Base-by-base conservation (phyloP, 2,329 filamentous ascomycete genomes). In the Nannizziopsis barbatae region DNA sequence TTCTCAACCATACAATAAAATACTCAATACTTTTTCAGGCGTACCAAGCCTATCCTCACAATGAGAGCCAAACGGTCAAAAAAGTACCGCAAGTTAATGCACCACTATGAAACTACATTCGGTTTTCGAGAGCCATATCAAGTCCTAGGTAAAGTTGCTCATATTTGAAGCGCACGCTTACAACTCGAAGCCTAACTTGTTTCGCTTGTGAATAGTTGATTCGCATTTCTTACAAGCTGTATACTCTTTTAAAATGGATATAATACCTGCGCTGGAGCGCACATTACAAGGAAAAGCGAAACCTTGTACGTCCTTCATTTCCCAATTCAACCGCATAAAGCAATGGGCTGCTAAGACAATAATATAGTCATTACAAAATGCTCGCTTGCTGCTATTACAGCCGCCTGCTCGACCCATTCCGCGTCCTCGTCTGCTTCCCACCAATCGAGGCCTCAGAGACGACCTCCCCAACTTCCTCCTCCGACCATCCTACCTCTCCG, bases 121-220 rank as follows among this genome's bases (percentile, higher is more conserved):
- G 83, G 84, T 52, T 95, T 95, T 66, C 86, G 89, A 57, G 85
- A 92, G 69, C 88, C 92, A 9, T 96, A 95, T 70, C 92, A 96
- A 70, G 83, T 94, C 45, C 72, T 95, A 38, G 73, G 80, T 83
- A 70, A 50, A 71, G 14, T 3, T 6, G 10, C 30, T 22, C 15
- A 10, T n/a, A 33, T 4, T 12, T 33, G 18, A 18, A 8, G 20
- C 27, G 11, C 10, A 4, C 20, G 5, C 3, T 11, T 18, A 32
- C 7, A 30, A 50, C 2, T 15, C 1, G 14, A 43, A 38, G 49
- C 33, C 39, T 52, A 48, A 49, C 32, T 5, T 17, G 11, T 9
- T 12, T 43, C 37, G 14, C 15, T 37, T 30, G 45, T 9, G 33
- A 54, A 56, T 57, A 79, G 81, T 95, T 52, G 89, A 95, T 62